phyloP scores from a whole-genome alignment of 768 basidiomycete species.

The Crassisporium funariophilum region DNA sequence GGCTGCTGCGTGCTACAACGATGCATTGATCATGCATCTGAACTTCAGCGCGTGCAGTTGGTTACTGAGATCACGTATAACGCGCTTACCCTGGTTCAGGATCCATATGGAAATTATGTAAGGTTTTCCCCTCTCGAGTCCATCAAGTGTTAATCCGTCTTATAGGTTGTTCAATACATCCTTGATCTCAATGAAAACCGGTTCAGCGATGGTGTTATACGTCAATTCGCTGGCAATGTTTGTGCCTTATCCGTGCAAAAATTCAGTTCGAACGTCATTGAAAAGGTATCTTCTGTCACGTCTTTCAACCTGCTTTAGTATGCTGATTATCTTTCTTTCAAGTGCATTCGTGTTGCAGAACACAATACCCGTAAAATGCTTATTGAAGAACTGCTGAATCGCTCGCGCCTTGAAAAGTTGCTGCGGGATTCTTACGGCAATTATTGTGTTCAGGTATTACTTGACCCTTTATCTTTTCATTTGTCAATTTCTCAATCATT shows the following conservation, averaged over 20 bases:
- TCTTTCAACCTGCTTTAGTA: not conserved
- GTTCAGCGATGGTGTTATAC: conserved; percentile 96
- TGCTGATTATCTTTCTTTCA: conserved; percentile 1
- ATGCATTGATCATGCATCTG: conserved; percentile 97
- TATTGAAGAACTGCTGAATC: conserved; percentile 93
- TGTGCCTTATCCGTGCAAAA: conserved; percentile 98
- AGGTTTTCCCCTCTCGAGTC: conserved; percentile 25
- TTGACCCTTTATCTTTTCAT: conserved; percentile 3
- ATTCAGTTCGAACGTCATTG: conserved; percentile 98
- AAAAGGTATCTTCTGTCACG: conserved; percentile 61
- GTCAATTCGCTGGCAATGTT: conserved; percentile 97
- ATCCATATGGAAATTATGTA: conserved; percentile 93
- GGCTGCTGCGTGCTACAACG: conserved; percentile 98
- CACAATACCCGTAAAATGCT: conserved; percentile 91
- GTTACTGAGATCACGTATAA: conserved; percentile 99
- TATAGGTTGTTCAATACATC: conserved; percentile 96
- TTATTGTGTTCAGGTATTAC: conserved; percentile 88
- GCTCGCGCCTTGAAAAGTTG: conserved; percentile 92
- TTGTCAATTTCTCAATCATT: not conserved
- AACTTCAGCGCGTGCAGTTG: conserved; percentile 91
- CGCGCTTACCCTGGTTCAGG: conserved; percentile 95
- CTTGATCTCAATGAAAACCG: conserved; percentile 97
- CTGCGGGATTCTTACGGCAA: conserved; percentile 96
- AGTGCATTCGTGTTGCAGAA: conserved; percentile 94
- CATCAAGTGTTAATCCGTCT: conserved; percentile 5